A percentile compares a stretch with the other conserved stretches of the same genome.
Evolutionary conservation across 768 basidiomycete species (phyloP).

Genomic region (Xerocomus potaroensis): DNA sequence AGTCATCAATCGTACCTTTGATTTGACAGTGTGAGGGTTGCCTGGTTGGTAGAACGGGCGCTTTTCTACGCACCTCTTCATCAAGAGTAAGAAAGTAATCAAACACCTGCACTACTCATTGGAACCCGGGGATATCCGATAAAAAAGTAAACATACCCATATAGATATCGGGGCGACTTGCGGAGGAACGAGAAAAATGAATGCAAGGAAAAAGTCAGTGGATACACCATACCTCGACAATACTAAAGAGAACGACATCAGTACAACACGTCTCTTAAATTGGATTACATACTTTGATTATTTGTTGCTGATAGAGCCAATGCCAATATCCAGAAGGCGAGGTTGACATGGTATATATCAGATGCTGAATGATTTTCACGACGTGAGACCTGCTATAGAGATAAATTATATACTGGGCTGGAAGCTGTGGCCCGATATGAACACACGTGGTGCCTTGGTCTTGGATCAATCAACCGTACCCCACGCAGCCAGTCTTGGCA

Average conservation of each 20-base stretch:
- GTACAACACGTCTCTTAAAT: too few species aligned
- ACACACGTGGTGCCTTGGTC: too few species aligned
- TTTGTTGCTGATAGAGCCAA: slow-evolving; percentile 7
- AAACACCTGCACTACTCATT: not conserved
- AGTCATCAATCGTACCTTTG: slow-evolving; percentile 5
- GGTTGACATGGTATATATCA: not conserved
- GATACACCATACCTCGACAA: not conserved
- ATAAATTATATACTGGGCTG: too few species aligned
- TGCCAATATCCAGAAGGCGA: not conserved
- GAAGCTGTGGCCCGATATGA: too few species aligned
- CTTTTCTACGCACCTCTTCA: slow-evolving; percentile 6
- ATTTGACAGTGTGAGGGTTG: not conserved
- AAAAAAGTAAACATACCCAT: slow-evolving; percentile 1
- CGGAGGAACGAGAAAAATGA: not conserved
- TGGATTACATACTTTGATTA: slow-evolving; percentile 1
- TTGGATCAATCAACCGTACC: too few species aligned
- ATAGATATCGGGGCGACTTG: slow-evolving; percentile 11
- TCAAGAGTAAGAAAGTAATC: slow-evolving; percentile 12
- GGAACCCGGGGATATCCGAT: not conserved
- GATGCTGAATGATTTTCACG: too few species aligned
- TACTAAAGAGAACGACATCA: too few species aligned
- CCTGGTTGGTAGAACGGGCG: not conserved
- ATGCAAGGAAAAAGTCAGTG: not conserved
- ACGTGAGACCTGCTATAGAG: too few species aligned
- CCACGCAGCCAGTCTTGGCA: too few species aligned